Evolutionary conservation across 805 yeast species (phyloP).

Genomic region (Henningerozyma blattae): DNA sequence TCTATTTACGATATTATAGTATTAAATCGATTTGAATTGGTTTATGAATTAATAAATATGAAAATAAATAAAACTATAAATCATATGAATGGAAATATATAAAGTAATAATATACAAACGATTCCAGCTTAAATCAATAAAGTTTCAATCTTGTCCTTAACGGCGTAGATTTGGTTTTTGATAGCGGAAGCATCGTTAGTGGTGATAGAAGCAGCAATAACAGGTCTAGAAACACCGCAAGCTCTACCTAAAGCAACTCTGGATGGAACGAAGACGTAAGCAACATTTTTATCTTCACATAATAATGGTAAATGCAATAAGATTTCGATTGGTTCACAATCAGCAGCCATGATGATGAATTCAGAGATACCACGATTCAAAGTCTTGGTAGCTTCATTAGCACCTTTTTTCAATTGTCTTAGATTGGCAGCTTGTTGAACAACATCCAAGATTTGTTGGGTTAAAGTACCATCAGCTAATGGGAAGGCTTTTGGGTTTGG

Average conservation of each 20-base stretch:
- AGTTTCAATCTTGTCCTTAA: conserved; percentile 98
- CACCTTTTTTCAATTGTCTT: conserved; percentile 99
- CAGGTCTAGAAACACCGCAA: conserved; percentile 99
- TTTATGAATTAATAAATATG: too few species aligned
- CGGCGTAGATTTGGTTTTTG: conserved; percentile 91
- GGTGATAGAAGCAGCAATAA: conserved; percentile 96
- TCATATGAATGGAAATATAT: too few species aligned
- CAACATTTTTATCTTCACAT: conserved; percentile 99
- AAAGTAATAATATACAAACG: too few species aligned
- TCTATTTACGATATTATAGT: too few species aligned
- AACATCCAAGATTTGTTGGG: conserved; percentile 95
- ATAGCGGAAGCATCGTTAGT: conserved; percentile 96
- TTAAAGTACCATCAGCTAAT: conserved; percentile 87
- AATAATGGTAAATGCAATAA: conserved; percentile 92
- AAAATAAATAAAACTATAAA: too few species aligned
- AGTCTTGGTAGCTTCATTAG: conserved; percentile 98
- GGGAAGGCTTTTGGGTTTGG: conserved; percentile 99
- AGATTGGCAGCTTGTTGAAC: conserved; percentile 96
- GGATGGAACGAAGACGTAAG: conserved; percentile 97
- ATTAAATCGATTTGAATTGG: too few species aligned
- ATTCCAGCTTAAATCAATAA: conserved; percentile 63
- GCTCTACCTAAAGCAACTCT: conserved; percentile 99
- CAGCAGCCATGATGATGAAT: conserved; percentile 99
- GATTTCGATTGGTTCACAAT: conserved; percentile 98
- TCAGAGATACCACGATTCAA: conserved; percentile 99